phyloP scores from a whole-genome alignment of 2,329 filamentous ascomycete genomes.

The Cercospora beticola region DNA sequence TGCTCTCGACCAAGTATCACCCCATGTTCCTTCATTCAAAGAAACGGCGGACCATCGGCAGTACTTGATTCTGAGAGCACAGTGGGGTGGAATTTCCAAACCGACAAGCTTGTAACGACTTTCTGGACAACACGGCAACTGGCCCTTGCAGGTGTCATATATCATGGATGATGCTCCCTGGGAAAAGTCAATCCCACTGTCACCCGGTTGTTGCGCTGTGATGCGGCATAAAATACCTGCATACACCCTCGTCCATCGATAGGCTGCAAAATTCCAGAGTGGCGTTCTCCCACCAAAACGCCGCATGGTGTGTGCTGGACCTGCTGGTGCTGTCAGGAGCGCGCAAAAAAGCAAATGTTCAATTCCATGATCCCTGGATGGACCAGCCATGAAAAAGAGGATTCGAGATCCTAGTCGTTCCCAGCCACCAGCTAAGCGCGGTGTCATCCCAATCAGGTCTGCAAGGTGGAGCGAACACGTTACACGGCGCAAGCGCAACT shows the following conservation, averaged over 20 bases:
- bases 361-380: not conserved
- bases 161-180: constrained; percentile 4
- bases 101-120: not conserved
- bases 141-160: not conserved
- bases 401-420: not conserved
- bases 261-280: not conserved
- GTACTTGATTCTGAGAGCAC: not conserved
- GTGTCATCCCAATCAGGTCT: not conserved
- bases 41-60: not conserved
- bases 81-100: not conserved
- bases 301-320: not conserved
- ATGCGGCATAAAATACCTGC: constrained; percentile 14
- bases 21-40: not conserved
- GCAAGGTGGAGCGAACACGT: constrained; percentile 18
- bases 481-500: constrained; percentile 12
- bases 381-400: not conserved
- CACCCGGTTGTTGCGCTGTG: not conserved
- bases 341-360: not conserved
- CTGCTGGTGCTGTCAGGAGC: not conserved
- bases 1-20: not conserved
- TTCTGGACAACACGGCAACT: not conserved
- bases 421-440: not conserved
- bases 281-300: not conserved
- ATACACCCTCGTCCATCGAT: not conserved
- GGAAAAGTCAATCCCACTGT: constrained; percentile 15